Percentiles rank a stretch among this genome's conserved stretches.
These are phyloP conservation scores for Fragilariopsis cylindrus DNA, from an alignment of 108 stramenopile species.

Conservation along the genomic window DNA sequence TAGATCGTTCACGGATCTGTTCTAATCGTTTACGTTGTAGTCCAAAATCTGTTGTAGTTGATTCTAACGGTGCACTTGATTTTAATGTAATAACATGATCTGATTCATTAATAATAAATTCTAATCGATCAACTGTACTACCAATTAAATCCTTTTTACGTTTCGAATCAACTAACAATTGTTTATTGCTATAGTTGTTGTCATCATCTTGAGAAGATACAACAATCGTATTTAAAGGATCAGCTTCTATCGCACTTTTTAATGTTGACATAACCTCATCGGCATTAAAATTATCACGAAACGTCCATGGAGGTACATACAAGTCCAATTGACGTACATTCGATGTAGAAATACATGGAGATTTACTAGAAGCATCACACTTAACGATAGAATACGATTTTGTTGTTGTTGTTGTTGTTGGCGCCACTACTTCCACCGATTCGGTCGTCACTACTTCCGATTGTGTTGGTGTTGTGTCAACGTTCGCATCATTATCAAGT, in stretches of 20 bases:
- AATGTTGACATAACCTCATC: conserved; percentile 75
- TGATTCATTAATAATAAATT: conserved; percentile 63
- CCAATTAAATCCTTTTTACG: conserved; percentile 39
- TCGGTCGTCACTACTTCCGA: neutral
- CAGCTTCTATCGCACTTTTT: conserved; percentile 68
- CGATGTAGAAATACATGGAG: conserved; percentile 66
- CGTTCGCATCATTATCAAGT: neutral
- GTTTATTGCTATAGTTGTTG: conserved; percentile 32
- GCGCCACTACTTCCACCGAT: neutral
- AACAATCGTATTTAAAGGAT: conserved; percentile 40
- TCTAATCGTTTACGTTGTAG: conserved; percentile 63
- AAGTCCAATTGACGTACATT: conserved; percentile 62
- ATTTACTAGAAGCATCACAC: conserved; percentile 28
- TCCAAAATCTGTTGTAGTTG: conserved; percentile 59
- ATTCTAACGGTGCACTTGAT: conserved; percentile 46
- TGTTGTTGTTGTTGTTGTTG: neutral
- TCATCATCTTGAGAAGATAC: conserved; percentile 40
- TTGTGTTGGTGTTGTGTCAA: neutral
- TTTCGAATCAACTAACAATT: conserved; percentile 54
- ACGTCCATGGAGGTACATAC: conserved; percentile 83
- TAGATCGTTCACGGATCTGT: conserved; percentile 54
- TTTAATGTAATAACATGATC: conserved; percentile 72
- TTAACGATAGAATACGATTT: conserved; percentile 14
- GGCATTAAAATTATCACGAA: conserved; percentile 41
- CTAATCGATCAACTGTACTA: conserved; percentile 51